Evolutionary conservation across 257 asterid species (phyloP), one percentile per base, ranked within the genome.

Genomic region (Solanum lignicaule): DNA sequence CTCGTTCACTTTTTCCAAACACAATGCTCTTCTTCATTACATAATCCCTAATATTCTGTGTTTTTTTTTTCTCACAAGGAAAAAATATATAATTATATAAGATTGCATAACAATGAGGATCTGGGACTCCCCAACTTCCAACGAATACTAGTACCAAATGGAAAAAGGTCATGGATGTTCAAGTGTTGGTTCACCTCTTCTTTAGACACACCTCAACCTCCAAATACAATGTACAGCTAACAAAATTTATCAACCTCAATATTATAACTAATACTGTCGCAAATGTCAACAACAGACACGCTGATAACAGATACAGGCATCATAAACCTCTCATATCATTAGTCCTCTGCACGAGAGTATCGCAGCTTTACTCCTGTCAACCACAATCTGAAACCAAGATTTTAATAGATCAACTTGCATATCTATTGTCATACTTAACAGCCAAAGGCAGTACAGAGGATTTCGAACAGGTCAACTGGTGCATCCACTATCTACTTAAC

Each of bases 191-290:
- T 48, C 84, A 76, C 84, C 71, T 29, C 69, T n/a, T 31, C 29
- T 48, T 31, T 14, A 46, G 69, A 82, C 71, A 43, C 38, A 9
- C 18, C 29, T 46, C 66, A 16, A 48, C 29, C 86, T 82, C 86
- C 86, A 82, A 82, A 82, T 82, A 31, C 86, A 46, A 82, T 82
- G 58, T 82, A 82, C 86, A 82, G 86, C 85, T 82, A 82, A 82
- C 43, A 31, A 82, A 82, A 82, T 48, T 72, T 48, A 82, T 82
- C 86, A 82, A 82, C 86, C 68, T 82, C 86, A 46, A 29, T 5
- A 82, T 31, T 7, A 52, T 52, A 82, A 82, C 43, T 29, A 48
- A 31, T 6, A 31, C 69, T 29, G 86, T 48, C 43, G 2, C 39
- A 82, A 82, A 82, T 48, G 43, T 52, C 86, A 82, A 82, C 43